phyloP scores from a whole-genome alignment of 2,329 filamentous ascomycete genomes.

The Tolypocladium tundrense region DNA sequence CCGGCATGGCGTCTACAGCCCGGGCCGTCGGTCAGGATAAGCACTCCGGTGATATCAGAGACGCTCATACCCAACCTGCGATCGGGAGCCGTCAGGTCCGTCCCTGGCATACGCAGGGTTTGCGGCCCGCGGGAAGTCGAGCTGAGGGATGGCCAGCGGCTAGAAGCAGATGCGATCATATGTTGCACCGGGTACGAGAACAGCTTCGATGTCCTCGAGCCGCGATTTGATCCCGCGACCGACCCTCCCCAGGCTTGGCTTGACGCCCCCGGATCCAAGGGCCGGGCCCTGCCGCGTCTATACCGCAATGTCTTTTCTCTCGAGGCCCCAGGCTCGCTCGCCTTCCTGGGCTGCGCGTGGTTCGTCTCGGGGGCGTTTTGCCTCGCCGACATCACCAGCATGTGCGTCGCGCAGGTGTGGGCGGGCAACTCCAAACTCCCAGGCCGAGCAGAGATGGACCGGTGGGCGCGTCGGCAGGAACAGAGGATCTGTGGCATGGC shows the following conservation, averaged over 20 bases:
- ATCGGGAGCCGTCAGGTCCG: neutral
- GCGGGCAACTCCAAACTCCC: conserved; percentile 15
- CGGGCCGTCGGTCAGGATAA: neutral
- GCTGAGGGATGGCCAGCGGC: neutral
- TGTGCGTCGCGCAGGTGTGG: conserved; percentile 21
- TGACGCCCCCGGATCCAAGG: neutral
- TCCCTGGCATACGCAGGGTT: neutral
- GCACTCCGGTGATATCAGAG: neutral
- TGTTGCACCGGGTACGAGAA: neutral
- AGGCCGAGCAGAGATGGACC: neutral
- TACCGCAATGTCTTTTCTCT: neutral
- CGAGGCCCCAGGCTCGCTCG: conserved; percentile 25
- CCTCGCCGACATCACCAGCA: conserved; percentile 16
- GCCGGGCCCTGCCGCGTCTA: neutral
- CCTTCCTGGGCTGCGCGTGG: conserved; percentile 18
- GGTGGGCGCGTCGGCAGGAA: conserved; percentile 10
- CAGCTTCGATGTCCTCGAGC: neutral
- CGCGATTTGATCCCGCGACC: neutral
- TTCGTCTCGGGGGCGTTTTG: conserved; percentile 14
- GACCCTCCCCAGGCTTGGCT: neutral
- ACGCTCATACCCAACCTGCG: neutral
- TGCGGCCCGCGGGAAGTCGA: neutral
- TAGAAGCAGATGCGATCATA: neutral
- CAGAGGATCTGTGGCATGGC: conserved; percentile 9
- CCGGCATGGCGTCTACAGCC: neutral